These are phyloP conservation scores for Fusarium verrucosum DNA, from an alignment of 2,329 filamentous ascomycete genomes.

Conservation along the genomic window DNA sequence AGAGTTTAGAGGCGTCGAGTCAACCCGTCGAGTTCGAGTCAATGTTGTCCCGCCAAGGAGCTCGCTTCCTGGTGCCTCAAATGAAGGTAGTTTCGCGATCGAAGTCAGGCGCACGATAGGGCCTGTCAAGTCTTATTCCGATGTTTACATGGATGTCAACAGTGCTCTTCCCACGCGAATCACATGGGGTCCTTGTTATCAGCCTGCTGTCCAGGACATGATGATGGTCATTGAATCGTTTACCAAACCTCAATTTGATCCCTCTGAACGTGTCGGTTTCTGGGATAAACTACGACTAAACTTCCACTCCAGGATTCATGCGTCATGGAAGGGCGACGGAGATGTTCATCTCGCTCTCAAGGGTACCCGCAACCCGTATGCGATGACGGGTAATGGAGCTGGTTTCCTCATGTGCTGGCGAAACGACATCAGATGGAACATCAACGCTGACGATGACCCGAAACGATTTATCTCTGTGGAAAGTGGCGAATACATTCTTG, in stretches of 20 bases:
- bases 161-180: conserved; percentile 91
- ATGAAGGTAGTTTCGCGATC: conserved; percentile 76
- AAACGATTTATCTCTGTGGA: conserved; percentile 95
- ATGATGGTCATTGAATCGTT: conserved; percentile 99
- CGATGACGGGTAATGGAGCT: conserved; percentile 89
- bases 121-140: conserved; percentile 95
- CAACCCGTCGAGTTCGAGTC: conserved; percentile 81
- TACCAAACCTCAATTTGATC: conserved; percentile 93
- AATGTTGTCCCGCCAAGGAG: conserved; percentile 79
- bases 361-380: conserved; percentile 90
- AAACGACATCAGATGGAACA: conserved; percentile 87
- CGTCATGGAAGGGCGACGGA: conserved; percentile 94
- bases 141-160: conserved; percentile 92
- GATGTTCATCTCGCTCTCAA: conserved; percentile 95
- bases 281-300: conserved; percentile 98
- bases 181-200: conserved; percentile 97
- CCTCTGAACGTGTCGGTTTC: conserved; percentile 93
- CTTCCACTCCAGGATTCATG: conserved; percentile 89
- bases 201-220: conserved; percentile 98
- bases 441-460: conserved; percentile 86
- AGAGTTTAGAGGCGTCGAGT: conserved; percentile 84
- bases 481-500: conserved; percentile 93
- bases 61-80: conserved; percentile 63
- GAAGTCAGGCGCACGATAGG: conserved; percentile 91
- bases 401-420: conserved; percentile 99